Base-by-base conservation (phyloP, 331 rosid species). In the Saraca asoca region DNA sequence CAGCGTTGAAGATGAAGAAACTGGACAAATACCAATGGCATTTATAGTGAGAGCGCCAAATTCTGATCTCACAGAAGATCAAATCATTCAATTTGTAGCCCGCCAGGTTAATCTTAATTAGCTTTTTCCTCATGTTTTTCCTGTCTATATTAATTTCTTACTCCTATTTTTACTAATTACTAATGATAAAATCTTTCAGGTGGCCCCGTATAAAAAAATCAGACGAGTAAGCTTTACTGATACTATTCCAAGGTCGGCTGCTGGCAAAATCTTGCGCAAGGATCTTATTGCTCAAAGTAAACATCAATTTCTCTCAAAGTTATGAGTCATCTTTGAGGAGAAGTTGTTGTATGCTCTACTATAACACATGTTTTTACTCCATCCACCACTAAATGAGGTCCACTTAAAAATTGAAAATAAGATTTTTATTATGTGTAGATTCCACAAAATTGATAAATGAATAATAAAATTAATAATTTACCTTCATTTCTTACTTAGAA, bases 261-360 rank as follows among this genome's bases (percentile, higher is more conserved):
- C 98, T 34, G 95, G 98, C 75, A 92, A 87, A 85, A 92, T 89
- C 63, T 73, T 92, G 78, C 88, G 98, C 69, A 92, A 92, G 85
- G 89, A 92, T 59, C 88, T 92, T 69, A 71, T 92, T 52, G 69
- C 83, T 37, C 83, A 49, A 48, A 85, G 62, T 85, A 87, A 82
- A 73, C 66, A 60, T 9, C 80, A 72, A 51, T 76, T 20, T 9
- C 61, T 70, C 56, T 85, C 95, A 55, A 85, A 83, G 80, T 70
- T 92, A 71, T 89, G 43, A 39, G 31, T 24, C 1, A 3, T 24
- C n/a, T n/a, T n/a, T n/a, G 3, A 24, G 31, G 31, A 24, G 31
- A 24, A 24, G 31, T 24, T 24, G 31, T 24, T 24, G 31, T 24
- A 24, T 24, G 3, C 31, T 3, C 31, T 1, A 3, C 31, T 24